Evolutionary conservation across 164 flowering plant genomes (phyloP).

Genomic region (Dillenia suffruticosa): DNA sequence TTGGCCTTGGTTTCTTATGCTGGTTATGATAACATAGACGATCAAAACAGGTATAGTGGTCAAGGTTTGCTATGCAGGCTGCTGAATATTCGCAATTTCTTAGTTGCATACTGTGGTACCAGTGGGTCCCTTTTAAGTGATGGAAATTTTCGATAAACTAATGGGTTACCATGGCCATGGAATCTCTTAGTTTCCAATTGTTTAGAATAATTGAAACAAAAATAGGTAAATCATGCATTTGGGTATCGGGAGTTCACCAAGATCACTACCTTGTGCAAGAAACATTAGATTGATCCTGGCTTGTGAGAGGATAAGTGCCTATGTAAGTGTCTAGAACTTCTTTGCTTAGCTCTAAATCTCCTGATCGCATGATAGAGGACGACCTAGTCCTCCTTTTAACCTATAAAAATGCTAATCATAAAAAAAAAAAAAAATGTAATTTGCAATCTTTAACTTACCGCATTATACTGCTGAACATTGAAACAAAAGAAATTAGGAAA

Average conservation of each 20-base stretch:
- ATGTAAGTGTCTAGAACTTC: conserved; percentile 21
- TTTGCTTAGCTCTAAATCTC: conserved; percentile 15
- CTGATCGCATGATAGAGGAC: conserved; percentile 52
- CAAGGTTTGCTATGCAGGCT: conserved; percentile 53
- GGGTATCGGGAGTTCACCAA: too few relatives aligned
- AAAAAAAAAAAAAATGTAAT: background rate
- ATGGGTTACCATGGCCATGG: too few relatives aligned
- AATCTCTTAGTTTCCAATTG: too few relatives aligned
- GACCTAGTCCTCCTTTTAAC: conserved; percentile 27
- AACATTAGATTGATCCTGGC: too few relatives aligned
- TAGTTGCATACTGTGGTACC: too few relatives aligned
- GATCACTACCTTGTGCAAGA: too few relatives aligned
- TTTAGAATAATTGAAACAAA: too few relatives aligned
- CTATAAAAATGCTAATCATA: conserved; percentile 14
- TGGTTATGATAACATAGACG: conserved; percentile 19
- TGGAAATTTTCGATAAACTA: too few relatives aligned
- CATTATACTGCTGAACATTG: conserved; percentile 26
- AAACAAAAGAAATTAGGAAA: too few relatives aligned
- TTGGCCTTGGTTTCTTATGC: too few relatives aligned
- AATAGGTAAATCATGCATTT: too few relatives aligned
- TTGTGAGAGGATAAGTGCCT: conserved; percentile 24
- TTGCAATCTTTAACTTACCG: conserved; percentile 17
- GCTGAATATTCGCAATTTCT: conserved; percentile 24
- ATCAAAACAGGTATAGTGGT: conserved; percentile 43
- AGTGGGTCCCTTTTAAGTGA: too few relatives aligned